These are phyloP conservation scores for Cutaneotrichosporon dermatis DNA, from an alignment of 1,284 basidiomycete species.

Conservation along the genomic window DNA sequence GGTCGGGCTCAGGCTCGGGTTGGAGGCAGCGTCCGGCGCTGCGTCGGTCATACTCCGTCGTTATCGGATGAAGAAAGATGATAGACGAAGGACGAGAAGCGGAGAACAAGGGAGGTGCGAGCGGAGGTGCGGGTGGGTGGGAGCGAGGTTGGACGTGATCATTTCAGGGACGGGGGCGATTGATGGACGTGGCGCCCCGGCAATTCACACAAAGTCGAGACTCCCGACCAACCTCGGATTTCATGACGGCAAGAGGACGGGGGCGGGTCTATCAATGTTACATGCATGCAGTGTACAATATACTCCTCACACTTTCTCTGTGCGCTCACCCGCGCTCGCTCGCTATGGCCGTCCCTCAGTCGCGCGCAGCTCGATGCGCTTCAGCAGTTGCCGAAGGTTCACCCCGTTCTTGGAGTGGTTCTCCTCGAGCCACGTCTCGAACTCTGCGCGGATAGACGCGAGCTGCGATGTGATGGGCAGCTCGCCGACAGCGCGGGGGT, in stretches of 20 bases:
- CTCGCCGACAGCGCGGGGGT: slow-evolving; percentile 59
- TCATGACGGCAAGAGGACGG: too few relatives aligned
- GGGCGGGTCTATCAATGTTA: not conserved
- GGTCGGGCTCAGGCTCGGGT: too few relatives aligned
- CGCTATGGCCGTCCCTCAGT: slow-evolving; percentile 18
- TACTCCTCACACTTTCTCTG: not conserved
- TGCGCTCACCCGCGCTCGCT: not conserved
- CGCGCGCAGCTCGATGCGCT: slow-evolving; percentile 42
- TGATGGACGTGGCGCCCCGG: not conserved
- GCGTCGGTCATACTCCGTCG: not conserved
- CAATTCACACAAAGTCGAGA: too few relatives aligned
- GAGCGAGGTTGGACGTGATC: not conserved
- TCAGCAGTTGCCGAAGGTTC: slow-evolving; percentile 72
- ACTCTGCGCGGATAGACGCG: slow-evolving; percentile 61
- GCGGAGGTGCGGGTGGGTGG: not conserved
- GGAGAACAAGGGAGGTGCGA: too few relatives aligned
- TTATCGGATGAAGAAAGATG: not conserved
- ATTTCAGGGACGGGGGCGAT: not conserved
- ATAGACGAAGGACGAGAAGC: too few relatives aligned
- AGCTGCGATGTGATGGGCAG: slow-evolving; percentile 71
- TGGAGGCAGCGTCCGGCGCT: slow-evolving; percentile 1
- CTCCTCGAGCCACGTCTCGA: slow-evolving; percentile 76
- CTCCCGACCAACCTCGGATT: too few relatives aligned
- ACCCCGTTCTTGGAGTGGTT: slow-evolving; percentile 80
- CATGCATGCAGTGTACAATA: not conserved